These are phyloP conservation scores for Syzygium aromaticum DNA, from an alignment of 345 rosid species.

Conservation along the genomic window DNA sequence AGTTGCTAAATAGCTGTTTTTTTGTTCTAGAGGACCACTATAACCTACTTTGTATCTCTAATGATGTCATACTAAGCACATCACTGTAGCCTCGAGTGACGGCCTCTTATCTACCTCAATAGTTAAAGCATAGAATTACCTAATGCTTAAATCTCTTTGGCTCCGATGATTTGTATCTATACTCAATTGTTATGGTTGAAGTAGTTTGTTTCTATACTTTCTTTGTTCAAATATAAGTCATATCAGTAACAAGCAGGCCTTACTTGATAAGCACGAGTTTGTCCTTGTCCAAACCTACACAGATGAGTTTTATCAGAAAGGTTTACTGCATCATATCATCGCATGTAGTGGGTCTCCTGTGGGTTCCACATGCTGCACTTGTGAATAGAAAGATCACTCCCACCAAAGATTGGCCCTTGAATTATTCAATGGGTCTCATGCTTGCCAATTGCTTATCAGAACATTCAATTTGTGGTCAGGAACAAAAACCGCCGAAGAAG, in stretches of 20 bases:
- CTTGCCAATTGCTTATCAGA: not conserved
- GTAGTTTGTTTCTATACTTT: not conserved
- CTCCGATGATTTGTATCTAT: not conserved
- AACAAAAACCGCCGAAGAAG: constrained; percentile 24
- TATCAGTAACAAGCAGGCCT: not conserved
- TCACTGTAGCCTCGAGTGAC: not conserved
- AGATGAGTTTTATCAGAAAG: no score
- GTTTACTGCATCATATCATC: no score
- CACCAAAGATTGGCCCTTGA: not conserved
- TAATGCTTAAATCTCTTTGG: not conserved
- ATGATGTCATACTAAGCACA: not conserved
- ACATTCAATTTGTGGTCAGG: constrained; percentile 18
- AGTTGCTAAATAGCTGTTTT: not conserved
- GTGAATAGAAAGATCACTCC: not conserved
- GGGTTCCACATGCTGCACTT: not conserved
- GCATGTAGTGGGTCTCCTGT: no score
- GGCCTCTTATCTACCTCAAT: not conserved
- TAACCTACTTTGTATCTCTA: not conserved
- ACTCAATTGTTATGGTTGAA: not conserved
- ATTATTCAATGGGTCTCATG: not conserved
- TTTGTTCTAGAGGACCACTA: not conserved
- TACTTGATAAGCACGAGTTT: not conserved
- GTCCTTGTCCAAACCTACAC: not conserved
- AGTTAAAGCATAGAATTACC: not conserved
- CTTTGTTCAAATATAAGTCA: not conserved